Base-by-base conservation (phyloP, 768 basidiomycete genomes). In the Boletellus ananas region DNA sequence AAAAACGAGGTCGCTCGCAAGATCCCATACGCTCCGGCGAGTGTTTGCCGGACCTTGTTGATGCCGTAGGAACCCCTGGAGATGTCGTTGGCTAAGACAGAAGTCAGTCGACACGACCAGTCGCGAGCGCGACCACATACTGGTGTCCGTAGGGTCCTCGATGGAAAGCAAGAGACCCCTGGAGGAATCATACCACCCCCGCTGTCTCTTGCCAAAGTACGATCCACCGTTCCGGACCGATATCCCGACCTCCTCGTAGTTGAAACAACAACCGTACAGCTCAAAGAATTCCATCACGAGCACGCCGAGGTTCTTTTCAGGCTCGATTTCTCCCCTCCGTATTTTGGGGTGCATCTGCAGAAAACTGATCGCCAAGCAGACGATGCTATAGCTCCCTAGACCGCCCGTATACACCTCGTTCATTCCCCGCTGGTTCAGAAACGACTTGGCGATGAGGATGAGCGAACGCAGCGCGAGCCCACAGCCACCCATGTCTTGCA, bases 391-490 rank as follows among this genome's bases (percentile, higher is more conserved):
- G 62, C 90, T 92, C 18, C 95, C 94, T 33, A 99, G 68, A 2
- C 96, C 96, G 8, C 96, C 95, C 0, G 87, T 89, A 66, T 86
- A 97, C n/a, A 98, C 95, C 68, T 98, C 96, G 66, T 99, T 98
- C 92, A 97, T 90, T 25, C 81, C 81, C 35, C 94, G 76, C 64
- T 96, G 92, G 56, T 77, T 79, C 47, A 98, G 76, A 68, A 96
- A 98, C 3, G 87, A 80, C 70, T 98, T 99, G 55, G 89, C 85
- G 53, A 95, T 82, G 64, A 97, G 71, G 34, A 97, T 84, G 34
- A 99, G 81, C 49, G 80, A 81, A 31, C 87, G 81, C n/a, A 94
- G 71, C 0, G 90, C 92, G 18, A 87, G 80, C 43, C 74, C 75
- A 49, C 72, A 73, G 29, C 65, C 59, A 35, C 60, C 68, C 66